These are phyloP conservation scores for Agrostemma githago DNA, from an alignment of 148 eudicot species.

Conservation along the genomic window DNA sequence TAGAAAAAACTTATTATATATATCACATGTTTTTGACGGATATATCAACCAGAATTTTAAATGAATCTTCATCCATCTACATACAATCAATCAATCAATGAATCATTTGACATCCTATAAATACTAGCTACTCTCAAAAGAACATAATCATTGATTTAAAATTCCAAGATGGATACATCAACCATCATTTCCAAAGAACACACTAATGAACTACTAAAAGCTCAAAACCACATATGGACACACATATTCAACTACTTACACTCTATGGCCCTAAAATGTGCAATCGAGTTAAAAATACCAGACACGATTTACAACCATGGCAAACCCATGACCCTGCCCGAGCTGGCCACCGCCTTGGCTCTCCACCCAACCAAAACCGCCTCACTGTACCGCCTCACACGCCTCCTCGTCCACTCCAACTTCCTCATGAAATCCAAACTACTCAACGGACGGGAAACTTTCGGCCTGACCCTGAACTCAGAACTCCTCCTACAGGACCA, in stretches of 20 bases:
- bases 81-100: too few species aligned
- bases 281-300: slow-evolving; percentile 27
- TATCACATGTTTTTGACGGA: too few species aligned
- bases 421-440: slow-evolving; percentile 8
- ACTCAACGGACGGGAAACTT: slow-evolving; percentile 8
- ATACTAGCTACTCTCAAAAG: background rate
- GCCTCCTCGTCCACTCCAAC: slow-evolving; percentile 26
- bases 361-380: slow-evolving; percentile 19
- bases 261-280: slow-evolving; percentile 39
- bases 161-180: background rate
- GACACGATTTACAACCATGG: slow-evolving; percentile 31
- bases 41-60: too few species aligned
- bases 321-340: slow-evolving; percentile 24
- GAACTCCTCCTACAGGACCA: slow-evolving; percentile 26
- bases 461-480: slow-evolving; percentile 25
- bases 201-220: slow-evolving; percentile 18
- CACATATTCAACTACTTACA: slow-evolving; percentile 17
- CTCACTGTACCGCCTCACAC: slow-evolving; percentile 22
- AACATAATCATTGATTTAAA: background rate
- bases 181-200: background rate
- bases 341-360: slow-evolving; percentile 10
- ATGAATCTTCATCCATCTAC: too few species aligned
- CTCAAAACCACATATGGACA: slow-evolving; percentile 32
- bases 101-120: background rate
- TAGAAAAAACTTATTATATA: too few species aligned